Base-by-base conservation (phyloP, 331 rosid genomes). In the Telfairia occidentalis region DNA sequence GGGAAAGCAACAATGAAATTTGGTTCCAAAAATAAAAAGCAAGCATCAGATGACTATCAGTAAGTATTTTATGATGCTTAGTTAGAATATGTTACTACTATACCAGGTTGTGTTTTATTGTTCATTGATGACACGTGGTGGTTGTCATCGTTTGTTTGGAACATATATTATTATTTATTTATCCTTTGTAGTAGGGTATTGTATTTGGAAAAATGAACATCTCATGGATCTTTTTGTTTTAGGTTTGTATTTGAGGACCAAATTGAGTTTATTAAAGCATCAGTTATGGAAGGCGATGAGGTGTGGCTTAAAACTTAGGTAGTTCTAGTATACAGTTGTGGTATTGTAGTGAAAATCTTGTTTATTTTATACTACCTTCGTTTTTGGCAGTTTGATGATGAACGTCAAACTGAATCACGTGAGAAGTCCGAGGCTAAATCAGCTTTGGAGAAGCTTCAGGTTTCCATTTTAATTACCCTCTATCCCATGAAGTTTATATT, bases 161-260 rank as follows among this genome's bases (percentile, higher is more conserved):
- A 66, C 52, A 64, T 37, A 9, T 37, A 19, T 35, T 35, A 64
- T 46, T 50, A 28, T 58, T 13, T 9, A 40, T 19, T 57, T 34
- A 52, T 74, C 23, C 67, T 67, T 79, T 23, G 71, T 65, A 54
- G 63, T 50, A 28, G 69, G 64, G 42, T 3, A 81, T 37, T 48
- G 42, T 23, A n/a, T 50, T 29, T 63, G 15, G 18, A 77, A 74
- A 81, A 71, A 79, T 76, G 71, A 38, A 72, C 75, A 59, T 77
- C 23, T 43, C 12, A 52, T 63, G 35, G 43, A 30, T 53, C 59
- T 73, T 65, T 84, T 55, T 69, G 66, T 55, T 80, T 72, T 75
- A 91, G 96, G 86, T 90, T 79, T 81, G 99, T 92, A 28, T 95
- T 92, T 73, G 99, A 95, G 86, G 96, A 92, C 80, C 99, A 95